Conservation (phyloP, 2,329 filamentous ascomycete species). For the Spiromastix sp. region DNA sequence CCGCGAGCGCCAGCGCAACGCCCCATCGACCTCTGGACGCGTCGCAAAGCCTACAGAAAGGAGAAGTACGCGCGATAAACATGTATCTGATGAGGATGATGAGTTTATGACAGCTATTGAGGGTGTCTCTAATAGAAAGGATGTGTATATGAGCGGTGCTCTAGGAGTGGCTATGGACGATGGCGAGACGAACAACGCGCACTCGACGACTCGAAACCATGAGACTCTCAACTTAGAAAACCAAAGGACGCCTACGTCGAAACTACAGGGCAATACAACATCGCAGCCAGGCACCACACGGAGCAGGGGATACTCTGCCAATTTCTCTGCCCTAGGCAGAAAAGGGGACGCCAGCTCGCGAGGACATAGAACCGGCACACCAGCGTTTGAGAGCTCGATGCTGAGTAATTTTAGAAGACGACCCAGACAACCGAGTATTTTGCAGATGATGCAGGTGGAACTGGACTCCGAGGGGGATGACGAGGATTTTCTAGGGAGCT, state of each 20-base stretch:
- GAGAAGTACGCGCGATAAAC: not conserved
- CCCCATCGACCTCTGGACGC: not conserved
- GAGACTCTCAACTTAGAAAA: not conserved
- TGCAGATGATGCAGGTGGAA: slow-evolving; percentile 32
- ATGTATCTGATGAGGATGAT: not conserved
- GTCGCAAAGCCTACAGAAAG: not conserved
- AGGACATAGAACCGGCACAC: slow-evolving; percentile 21
- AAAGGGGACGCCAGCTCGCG: slow-evolving; percentile 9
- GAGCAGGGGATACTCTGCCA: slow-evolving; percentile 1
- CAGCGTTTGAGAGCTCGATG: slow-evolving; percentile 32
- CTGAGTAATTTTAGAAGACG: slow-evolving; percentile 35
- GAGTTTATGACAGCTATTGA: not conserved
- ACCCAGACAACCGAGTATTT: slow-evolving; percentile 34
- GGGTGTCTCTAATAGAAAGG: not conserved
- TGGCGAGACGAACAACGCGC: not conserved
- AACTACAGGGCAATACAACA: not conserved
- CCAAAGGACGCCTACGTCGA: not conserved
- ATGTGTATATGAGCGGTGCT: not conserved
- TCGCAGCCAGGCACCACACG: not conserved
- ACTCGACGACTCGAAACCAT: not conserved
- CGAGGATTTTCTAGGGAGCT: slow-evolving; percentile 33
- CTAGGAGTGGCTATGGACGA: not conserved
- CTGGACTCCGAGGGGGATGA: slow-evolving; percentile 25
- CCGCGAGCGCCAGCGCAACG: slow-evolving; percentile 6
- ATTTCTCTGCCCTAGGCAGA: slow-evolving; percentile 6